Evolutionary conservation across 2,329 filamentous ascomycete genomes (phyloP), one percentile per base, ranked within the genome.

Genomic region (Aureobasidium zeae): DNA sequence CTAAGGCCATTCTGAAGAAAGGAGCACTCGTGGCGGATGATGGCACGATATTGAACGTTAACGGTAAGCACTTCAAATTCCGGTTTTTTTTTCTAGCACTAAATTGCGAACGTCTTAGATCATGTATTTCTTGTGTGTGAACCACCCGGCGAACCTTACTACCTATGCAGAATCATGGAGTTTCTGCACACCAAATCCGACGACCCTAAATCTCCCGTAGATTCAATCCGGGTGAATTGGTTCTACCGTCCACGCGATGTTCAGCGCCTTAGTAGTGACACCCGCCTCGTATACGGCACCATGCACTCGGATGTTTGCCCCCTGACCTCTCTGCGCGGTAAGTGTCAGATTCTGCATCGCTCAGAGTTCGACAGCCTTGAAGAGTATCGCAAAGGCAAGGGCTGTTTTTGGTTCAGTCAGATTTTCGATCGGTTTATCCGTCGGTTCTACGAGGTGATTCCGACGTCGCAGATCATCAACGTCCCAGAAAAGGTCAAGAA

Each of bases 281-380:
- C 85, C 48, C 83, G 91, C 49, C 73, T 89, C 56, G 79, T 98
- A 41, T 95, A 89, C 65, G 89, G 87, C 50, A 94, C 91, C 21
- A 98, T 98, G 91, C 91, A 98, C 65, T 96, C 91, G 19, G 91
- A 98, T 68, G 83, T 87, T 49, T 94, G 86, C 61, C 91, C 91
- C 46, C 72, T 98, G 56, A 87, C 87, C 38, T 86, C 91, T 33
- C 71, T 98, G 54, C 86, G 91, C 57, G 91, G 91, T 53, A 94
- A 93, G 68, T 96, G 89, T 64, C 78, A 81, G 52, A 91, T 98
- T 62, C 74, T 77, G 62, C 91, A 98, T 69, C 80, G 85, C 54
- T 83, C 80, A 51, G 87, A 96, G 61, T 89, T 96, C 49, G 67
- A 76, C 25, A 81, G 84, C 57, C 67, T 95, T 52, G 85, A 94